These are phyloP conservation scores for Eimeria acervulina DNA, from an alignment of 169 alveolate species.

Conservation along the genomic window DNA sequence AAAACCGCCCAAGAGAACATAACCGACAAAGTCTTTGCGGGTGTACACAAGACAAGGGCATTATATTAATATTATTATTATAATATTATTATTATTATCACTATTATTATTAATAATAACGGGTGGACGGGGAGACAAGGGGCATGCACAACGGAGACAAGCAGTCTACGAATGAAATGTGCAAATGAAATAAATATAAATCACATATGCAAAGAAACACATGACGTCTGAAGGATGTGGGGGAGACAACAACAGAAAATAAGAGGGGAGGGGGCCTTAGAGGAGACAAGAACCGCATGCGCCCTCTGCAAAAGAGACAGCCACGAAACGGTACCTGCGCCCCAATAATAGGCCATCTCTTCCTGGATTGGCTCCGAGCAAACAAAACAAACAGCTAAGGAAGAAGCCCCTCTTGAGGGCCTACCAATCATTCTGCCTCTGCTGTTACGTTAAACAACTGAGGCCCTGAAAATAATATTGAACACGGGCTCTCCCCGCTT, in stretches of 20 bases:
- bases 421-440: constrained; percentile 7
- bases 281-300: background rate
- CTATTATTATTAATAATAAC: no score
- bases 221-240: no score
- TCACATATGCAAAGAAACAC: no score
- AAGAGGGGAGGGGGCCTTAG: background rate
- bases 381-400: constrained; percentile 17
- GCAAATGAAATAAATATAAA: background rate
- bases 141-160: no score
- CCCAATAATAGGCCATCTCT: background rate
- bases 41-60: background rate
- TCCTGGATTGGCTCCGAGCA: background rate
- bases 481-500: constrained; percentile 58
- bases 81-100: no score
- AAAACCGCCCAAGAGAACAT: constrained; percentile 52
- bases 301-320: constrained; percentile 14
- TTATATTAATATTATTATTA: no score
- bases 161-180: background rate
- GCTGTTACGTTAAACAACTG: constrained; percentile 67
- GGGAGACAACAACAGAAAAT: no score
- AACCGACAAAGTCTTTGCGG: constrained; percentile 40
- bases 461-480: constrained; percentile 55
- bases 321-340: background rate
- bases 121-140: background rate
- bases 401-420: background rate